These are phyloP conservation scores for Litchi chinensis DNA, from an alignment of 345 rosid species.

Conservation along the genomic window DNA sequence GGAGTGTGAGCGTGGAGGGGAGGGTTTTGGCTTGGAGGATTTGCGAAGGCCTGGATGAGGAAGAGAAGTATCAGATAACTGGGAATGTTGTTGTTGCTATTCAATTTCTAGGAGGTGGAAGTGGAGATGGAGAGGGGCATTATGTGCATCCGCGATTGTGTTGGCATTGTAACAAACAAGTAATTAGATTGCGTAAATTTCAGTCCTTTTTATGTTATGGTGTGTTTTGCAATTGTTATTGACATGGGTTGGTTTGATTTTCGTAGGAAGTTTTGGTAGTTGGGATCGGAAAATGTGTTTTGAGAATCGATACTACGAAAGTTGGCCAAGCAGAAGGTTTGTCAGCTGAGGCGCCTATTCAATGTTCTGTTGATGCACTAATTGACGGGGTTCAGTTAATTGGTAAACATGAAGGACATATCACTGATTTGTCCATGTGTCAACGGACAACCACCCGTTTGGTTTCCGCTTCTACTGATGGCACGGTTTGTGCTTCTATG, in stretches of 20 bases:
- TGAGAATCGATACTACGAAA: conserved; percentile 76
- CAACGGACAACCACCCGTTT: conserved; percentile 84
- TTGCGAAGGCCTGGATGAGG: conserved; percentile 76
- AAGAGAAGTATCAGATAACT: conserved; percentile 67
- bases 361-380: conserved; percentile 62
- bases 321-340: conserved; percentile 60
- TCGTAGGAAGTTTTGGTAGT: conserved; percentile 81
- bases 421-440: conserved; percentile 96
- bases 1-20: conserved; percentile 84
- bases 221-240: not conserved
- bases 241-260: conserved; percentile 2
- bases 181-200: conserved; percentile 24
- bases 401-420: conserved; percentile 90
- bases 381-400: conserved; percentile 78
- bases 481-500: conserved; percentile 60
- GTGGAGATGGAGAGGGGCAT: conserved; percentile 45
- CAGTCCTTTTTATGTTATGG: not conserved
- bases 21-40: conserved; percentile 76
- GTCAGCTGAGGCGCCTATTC: conserved; percentile 76
- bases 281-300: conserved; percentile 69
- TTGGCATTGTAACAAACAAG: conserved; percentile 97
- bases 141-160: conserved; percentile 74
- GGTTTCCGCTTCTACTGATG: conserved; percentile 88
- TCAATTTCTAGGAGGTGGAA: conserved; percentile 40
- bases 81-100: conserved; percentile 63